These are phyloP conservation scores for Penicillium parvum DNA, from an alignment of 495 filamentous ascomycete species.

Conservation along the genomic window DNA sequence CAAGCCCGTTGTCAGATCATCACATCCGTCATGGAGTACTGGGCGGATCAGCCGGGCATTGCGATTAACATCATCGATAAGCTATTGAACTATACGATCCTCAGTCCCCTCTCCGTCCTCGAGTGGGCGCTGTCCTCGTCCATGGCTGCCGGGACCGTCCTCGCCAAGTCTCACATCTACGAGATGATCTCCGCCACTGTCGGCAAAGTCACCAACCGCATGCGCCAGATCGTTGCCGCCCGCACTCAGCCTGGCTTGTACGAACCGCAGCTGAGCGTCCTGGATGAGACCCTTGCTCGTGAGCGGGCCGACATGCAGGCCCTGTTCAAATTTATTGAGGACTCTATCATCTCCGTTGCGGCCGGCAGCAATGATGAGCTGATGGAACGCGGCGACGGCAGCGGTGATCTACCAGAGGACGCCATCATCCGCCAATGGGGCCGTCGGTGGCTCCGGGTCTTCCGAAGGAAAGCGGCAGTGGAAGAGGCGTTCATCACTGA, in stretches of 20 bases:
- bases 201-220: slow-evolving; percentile 84
- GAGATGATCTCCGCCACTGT: slow-evolving; percentile 88
- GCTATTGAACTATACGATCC: slow-evolving; percentile 93
- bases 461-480: slow-evolving; percentile 73
- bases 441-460: slow-evolving; percentile 78
- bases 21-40: slow-evolving; percentile 84
- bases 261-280: slow-evolving; percentile 55
- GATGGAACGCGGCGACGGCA: slow-evolving; percentile 50
- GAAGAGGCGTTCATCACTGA: slow-evolving; percentile 64
- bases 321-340: slow-evolving; percentile 77
- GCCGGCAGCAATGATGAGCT: slow-evolving; percentile 67
- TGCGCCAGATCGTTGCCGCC: slow-evolving; percentile 73
- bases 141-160: slow-evolving; percentile 59
- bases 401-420: slow-evolving; percentile 44
- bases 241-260: slow-evolving; percentile 50
- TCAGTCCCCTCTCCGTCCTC: slow-evolving; percentile 75
- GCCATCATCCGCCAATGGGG: slow-evolving; percentile 76
- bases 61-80: slow-evolving; percentile 95
- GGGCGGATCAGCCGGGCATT: slow-evolving; percentile 86
- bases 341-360: slow-evolving; percentile 70
- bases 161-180: slow-evolving; percentile 71
- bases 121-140: slow-evolving; percentile 77
- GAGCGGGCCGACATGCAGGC: slow-evolving; percentile 70
- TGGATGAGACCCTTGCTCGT: slow-evolving; percentile 59
- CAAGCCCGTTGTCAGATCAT: slow-evolving; percentile 82